A percentile compares a stretch with the other conserved stretches of the same genome.
These are phyloP conservation scores for Poronia punctata DNA, from an alignment of 495 filamentous ascomycete species.

Conservation along the genomic window DNA sequence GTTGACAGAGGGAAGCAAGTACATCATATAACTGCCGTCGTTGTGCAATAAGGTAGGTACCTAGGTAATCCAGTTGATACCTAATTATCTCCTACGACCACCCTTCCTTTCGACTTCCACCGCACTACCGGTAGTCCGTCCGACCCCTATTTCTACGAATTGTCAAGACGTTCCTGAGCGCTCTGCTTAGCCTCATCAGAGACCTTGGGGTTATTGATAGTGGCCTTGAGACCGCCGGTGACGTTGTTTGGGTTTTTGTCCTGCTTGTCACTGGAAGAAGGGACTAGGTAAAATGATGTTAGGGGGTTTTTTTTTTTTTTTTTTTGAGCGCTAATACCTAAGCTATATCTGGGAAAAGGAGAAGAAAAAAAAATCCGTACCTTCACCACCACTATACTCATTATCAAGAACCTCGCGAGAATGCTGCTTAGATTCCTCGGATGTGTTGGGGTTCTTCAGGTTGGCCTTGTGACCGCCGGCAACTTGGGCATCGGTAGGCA, in stretches of 20 bases:
- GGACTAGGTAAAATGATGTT: conserved; percentile 10
- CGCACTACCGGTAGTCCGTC: too few species aligned
- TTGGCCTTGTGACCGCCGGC: conserved; percentile 45
- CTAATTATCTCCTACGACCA: too few species aligned
- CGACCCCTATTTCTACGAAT: conserved; percentile 27
- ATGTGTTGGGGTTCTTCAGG: conserved; percentile 40
- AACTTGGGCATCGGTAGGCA: conserved; percentile 32
- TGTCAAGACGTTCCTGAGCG: conserved; percentile 33
- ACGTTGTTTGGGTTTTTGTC: conserved; percentile 40
- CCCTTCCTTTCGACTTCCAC: too few species aligned
- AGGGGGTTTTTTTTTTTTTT: not conserved
- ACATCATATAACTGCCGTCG: too few species aligned
- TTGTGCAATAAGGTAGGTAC: too few species aligned
- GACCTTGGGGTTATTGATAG: conserved; percentile 36
- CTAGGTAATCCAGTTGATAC: too few species aligned
- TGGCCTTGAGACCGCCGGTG: conserved; percentile 35
- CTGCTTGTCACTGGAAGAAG: conserved; percentile 16
- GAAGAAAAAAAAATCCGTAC: too few species aligned
- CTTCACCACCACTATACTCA: conserved; percentile 33
- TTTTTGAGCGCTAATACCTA: too few species aligned
- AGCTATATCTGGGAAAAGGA: too few species aligned
- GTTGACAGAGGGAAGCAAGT: too few species aligned
- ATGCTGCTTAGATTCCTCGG: conserved; percentile 20
- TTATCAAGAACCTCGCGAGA: conserved; percentile 29
- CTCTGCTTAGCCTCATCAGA: conserved; percentile 37